A percentile compares a stretch with the other conserved stretches of the same genome.
phyloP scores from a whole-genome alignment of 805 yeast genomes.

The Yamadazyma akitaensis region DNA sequence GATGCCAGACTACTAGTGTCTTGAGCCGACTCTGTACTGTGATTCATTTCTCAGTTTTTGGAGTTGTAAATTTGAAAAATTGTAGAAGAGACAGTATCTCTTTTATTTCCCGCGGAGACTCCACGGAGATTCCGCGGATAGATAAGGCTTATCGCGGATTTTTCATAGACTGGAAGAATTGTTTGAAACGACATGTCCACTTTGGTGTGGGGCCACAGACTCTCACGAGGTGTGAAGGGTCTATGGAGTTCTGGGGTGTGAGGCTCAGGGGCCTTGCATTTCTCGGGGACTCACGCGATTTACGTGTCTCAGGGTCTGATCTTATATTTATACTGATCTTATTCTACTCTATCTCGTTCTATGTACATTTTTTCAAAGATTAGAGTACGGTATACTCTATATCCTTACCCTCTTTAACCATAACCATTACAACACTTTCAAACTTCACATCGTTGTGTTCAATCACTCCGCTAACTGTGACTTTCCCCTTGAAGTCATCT shows the following conservation, averaged over 20 bases:
- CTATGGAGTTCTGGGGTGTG: background rate
- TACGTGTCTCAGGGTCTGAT: too few species aligned
- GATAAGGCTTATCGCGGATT: background rate
- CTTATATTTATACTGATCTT: too few species aligned
- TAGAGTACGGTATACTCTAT: constrained; percentile 11
- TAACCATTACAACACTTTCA: constrained; percentile 1
- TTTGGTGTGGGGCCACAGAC: too few species aligned
- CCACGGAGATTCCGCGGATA: background rate
- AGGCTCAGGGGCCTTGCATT: too few species aligned
- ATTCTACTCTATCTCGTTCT: background rate
- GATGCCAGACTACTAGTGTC: background rate
- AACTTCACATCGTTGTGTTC: constrained; percentile 12
- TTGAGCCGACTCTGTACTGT: background rate
- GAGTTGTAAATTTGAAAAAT: too few species aligned
- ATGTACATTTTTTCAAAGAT: too few species aligned
- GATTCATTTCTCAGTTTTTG: background rate
- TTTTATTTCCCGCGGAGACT: background rate
- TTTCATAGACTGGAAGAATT: too few species aligned
- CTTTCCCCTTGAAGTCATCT: constrained; percentile 8
- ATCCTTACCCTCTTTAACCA: constrained; percentile 3
- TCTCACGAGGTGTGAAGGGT: background rate
- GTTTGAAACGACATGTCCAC: too few species aligned
- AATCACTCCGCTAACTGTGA: constrained; percentile 10
- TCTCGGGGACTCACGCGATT: too few species aligned
- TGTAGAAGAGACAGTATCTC: too few species aligned